Percentiles rank a stretch among this genome's conserved stretches.
Conservation (phyloP, 257 asterid species). For the Haberlea rhodopensis region DNA sequence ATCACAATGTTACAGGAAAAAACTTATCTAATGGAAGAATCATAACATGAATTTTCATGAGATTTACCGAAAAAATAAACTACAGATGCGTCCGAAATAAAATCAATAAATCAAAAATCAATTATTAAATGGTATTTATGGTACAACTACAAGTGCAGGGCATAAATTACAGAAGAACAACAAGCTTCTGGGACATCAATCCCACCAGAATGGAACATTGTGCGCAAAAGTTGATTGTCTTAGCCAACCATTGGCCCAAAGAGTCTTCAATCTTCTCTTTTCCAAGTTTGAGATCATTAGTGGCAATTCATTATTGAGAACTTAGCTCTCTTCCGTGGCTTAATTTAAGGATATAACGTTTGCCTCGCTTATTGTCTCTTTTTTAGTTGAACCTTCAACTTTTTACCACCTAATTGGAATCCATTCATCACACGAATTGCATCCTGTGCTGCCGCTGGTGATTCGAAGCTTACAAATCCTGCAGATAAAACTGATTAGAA, state of each 20-base stretch:
- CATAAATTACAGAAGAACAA: slow-evolving; percentile 59
- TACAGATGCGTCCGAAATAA: no score
- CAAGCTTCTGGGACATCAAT: slow-evolving; percentile 56
- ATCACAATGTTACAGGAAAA: no score
- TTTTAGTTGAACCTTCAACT: slow-evolving; percentile 93
- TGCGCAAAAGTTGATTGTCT: background rate
- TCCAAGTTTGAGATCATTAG: slow-evolving; percentile 36
- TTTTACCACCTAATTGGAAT: slow-evolving; percentile 79
- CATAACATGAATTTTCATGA: no score
- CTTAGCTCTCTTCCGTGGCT: slow-evolving; percentile 33
- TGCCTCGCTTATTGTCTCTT: slow-evolving; percentile 57
- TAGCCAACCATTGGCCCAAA: background rate
- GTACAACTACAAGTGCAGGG: no score
- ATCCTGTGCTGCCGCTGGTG: slow-evolving; percentile 76
- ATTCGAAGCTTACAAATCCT: slow-evolving; percentile 95
- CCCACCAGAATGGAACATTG: slow-evolving; percentile 41
- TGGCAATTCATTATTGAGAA: slow-evolving; percentile 34
- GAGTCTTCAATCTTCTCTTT: background rate
- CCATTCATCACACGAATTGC: slow-evolving; percentile 90
- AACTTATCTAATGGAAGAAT: no score
- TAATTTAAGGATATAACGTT: slow-evolving; percentile 48
- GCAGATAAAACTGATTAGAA: slow-evolving; percentile 29
- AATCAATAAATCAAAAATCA: no score
- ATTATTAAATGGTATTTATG: no score
- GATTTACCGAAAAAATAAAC: no score